Evolutionary conservation across 768 basidiomycete species (phyloP).

Genomic region (Suillus americanus): DNA sequence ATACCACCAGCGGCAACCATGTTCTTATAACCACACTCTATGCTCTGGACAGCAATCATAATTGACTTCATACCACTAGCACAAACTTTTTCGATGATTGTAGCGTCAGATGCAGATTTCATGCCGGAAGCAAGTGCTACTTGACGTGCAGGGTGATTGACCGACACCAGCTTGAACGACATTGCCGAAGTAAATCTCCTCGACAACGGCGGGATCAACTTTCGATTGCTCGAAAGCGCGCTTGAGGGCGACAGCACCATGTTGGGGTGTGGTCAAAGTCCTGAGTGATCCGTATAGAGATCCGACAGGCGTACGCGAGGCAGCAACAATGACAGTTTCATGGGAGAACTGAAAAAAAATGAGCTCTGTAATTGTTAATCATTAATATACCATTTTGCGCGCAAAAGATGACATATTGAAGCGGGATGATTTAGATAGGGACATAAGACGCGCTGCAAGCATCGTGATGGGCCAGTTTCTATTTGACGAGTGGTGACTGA

Average conservation of each 20-base stretch:
- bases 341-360: slow-evolving; percentile 41
- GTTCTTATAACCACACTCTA: slow-evolving; percentile 80
- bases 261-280: slow-evolving; percentile 84
- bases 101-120: slow-evolving; percentile 84
- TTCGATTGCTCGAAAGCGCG: slow-evolving; percentile 81
- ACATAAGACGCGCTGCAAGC: slow-evolving; percentile 44
- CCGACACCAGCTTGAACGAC: slow-evolving; percentile 98
- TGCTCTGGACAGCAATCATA: slow-evolving; percentile 90
- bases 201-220: slow-evolving; percentile 78
- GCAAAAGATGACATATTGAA: slow-evolving; percentile 32
- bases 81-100: slow-evolving; percentile 99
- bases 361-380: neutral
- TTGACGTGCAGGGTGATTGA: slow-evolving; percentile 96
- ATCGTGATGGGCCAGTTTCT: slow-evolving; percentile 34
- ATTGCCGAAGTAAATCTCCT: slow-evolving; percentile 97
- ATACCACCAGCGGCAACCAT: slow-evolving; percentile 95
- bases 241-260: slow-evolving; percentile 87
- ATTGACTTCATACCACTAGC: slow-evolving; percentile 96
- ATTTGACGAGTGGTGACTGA: slow-evolving; percentile 10
- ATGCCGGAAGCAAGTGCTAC: slow-evolving; percentile 92
- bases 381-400: slow-evolving; percentile 51
- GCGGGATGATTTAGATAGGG: slow-evolving; percentile 39
- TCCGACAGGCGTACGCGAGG: slow-evolving; percentile 91
- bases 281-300: slow-evolving; percentile 91
- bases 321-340: slow-evolving; percentile 93